Conservation (phyloP, 768 basidiomycete genomes). For the Cystobasidium tubakii region DNA sequence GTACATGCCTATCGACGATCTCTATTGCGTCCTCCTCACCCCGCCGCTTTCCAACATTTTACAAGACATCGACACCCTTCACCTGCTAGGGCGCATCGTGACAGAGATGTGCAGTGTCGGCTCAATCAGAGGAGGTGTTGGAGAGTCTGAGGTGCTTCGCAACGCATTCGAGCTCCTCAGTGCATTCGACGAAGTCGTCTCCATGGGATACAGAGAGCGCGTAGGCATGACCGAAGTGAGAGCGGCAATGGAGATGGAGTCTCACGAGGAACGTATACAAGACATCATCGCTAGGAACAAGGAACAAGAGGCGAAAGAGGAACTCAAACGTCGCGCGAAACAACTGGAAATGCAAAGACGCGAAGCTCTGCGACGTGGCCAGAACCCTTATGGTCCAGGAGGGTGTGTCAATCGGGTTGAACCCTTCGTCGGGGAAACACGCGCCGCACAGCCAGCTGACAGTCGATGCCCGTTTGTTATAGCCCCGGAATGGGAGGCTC, state of each 20-base stretch:
- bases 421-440: too few relatives aligned
- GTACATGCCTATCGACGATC: constrained; percentile 57
- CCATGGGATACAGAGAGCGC: constrained; percentile 62
- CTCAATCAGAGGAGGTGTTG: constrained; percentile 55
- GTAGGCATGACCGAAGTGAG: constrained; percentile 53
- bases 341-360: constrained; percentile 96
- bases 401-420: constrained; percentile 26
- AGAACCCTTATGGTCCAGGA: constrained; percentile 46
- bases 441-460: background rate
- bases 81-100: constrained; percentile 86
- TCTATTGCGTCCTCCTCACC: constrained; percentile 94
- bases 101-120: constrained; percentile 65
- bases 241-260: constrained; percentile 54
- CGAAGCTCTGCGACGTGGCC: constrained; percentile 73
- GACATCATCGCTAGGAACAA: constrained; percentile 99
- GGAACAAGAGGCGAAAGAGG: constrained; percentile 98
- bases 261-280: constrained; percentile 66
- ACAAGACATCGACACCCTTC: constrained; percentile 93
- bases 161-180: constrained; percentile 89
- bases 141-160: constrained; percentile 80
- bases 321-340: constrained; percentile 93
- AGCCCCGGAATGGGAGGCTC: constrained; percentile 21
- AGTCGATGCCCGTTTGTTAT: background rate
- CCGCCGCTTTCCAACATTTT: constrained; percentile 98
- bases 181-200: constrained; percentile 94